Base-by-base conservation (phyloP, 2,329 filamentous ascomycete genomes). In the Fonsecaea nubica region DNA sequence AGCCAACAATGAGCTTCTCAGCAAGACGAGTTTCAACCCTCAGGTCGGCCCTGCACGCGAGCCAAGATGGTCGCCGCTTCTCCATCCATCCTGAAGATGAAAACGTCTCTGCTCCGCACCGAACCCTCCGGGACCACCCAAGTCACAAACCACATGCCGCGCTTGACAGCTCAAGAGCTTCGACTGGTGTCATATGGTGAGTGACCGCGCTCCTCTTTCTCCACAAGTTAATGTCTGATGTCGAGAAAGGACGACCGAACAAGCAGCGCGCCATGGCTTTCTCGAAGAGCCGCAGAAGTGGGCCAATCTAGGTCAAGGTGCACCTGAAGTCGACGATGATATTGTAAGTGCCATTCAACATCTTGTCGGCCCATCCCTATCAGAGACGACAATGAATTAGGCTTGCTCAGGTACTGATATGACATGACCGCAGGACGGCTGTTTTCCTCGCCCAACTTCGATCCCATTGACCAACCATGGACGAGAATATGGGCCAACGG, bases 271-370 rank as follows among this genome's bases (percentile, higher is more conserved):
- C 80, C 91, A 94, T 80, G 94, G 94, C 73, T 97, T 90, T 82
- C 82, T 88, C 58, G 93, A 97, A 3, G 85, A 93, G 72, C 93
- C 92, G 10, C 85, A 90, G 1, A 80, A 84, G 70, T 97, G 94
- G 94, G 93, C 94, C 66, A 98, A 98, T 77, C 84, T 98, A 61
- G 94, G 94, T 36, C 94, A 97, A 81, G 93, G 93, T 73, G 93
- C 93, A 15, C 93, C 93, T 52, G 93, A 97, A 78, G 94, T 96
- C 68, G 94, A 97, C 74, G 92, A 96, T 72, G 92, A 95, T 70
- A 97, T 97, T 74, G 86, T 89, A 74, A 92, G 93, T 65, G 15
- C 15, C n/a, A 21, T 21, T 21, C 42, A 48, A 21, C 42, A 9
- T 48, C 42, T 48, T 21, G 3, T 48, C 42, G 7, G 42, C 42